Conservation (phyloP, 768 basidiomycete genomes). For the Suillus lakei region DNA sequence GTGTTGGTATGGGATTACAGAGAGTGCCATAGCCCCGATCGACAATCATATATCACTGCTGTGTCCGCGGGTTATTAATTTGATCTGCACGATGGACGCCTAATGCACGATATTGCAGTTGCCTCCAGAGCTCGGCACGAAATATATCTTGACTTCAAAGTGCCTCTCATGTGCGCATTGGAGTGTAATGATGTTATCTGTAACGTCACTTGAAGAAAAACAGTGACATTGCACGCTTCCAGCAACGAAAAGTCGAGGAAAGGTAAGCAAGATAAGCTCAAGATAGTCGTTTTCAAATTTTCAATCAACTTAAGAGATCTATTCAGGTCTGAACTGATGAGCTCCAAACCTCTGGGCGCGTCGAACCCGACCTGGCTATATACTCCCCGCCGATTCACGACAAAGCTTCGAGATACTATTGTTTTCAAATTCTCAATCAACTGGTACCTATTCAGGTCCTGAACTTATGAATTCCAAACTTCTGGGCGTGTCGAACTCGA, state of each 20-base stretch:
- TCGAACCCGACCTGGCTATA: not conserved
- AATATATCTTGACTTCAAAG: not conserved
- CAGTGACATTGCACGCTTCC: not conserved
- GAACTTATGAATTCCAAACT: not conserved
- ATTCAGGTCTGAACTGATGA: not conserved
- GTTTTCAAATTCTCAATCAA: not conserved
- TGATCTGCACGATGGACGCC: not conserved
- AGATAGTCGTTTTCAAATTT: not conserved
- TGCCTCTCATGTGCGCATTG: not conserved
- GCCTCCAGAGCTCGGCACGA: not conserved
- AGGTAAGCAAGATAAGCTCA: not conserved
- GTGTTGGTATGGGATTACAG: not conserved
- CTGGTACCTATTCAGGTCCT: not conserved
- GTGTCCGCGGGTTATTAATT: not conserved
- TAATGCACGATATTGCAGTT: not conserved
- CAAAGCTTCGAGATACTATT: not conserved
- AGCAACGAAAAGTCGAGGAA: not conserved
- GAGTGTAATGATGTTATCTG: not conserved
- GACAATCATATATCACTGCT: not conserved
- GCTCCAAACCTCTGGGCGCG: not conserved
- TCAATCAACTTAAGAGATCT: not conserved
- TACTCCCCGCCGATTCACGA: not conserved
- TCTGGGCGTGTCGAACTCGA: not conserved
- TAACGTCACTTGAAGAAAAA: not conserved
- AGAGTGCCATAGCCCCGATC: not conserved